Evolutionary conservation across 441 rosid genomes (phyloP).

Genomic region (Erodium moschatum): DNA sequence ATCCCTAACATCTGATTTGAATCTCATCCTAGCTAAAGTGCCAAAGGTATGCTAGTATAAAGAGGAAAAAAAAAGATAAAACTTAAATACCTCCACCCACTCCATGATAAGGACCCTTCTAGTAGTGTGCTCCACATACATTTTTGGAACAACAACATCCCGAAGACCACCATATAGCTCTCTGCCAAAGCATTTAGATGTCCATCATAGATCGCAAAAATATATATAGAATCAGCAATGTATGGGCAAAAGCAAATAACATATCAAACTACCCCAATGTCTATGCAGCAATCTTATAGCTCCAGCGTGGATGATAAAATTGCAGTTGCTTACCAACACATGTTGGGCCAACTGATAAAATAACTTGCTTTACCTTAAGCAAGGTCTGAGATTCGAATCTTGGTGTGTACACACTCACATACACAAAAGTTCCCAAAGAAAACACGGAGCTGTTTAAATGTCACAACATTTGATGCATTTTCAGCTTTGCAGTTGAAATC

Average conservation of each 20-base stretch:
- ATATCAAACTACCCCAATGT: neutral
- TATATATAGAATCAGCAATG: neutral
- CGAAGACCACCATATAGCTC: conserved; percentile 62
- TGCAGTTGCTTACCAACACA: neutral
- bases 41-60: neutral
- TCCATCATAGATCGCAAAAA: conserved; percentile 12
- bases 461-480: too few relatives aligned
- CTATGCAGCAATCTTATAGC: neutral
- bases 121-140: conserved; percentile 70
- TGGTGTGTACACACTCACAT: too few relatives aligned
- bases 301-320: neutral
- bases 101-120: conserved; percentile 85
- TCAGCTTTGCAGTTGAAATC: too few relatives aligned
- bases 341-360: neutral
- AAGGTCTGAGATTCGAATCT: neutral
- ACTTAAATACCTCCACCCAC: conserved; percentile 75
- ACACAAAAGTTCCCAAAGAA: too few relatives aligned
- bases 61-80: neutral
- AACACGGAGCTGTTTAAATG: too few relatives aligned
- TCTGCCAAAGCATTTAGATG: conserved; percentile 36
- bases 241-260: neutral
- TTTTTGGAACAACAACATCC: conserved; percentile 81
- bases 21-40: neutral
- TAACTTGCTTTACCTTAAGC: neutral
- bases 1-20: conserved; percentile 1